Evolutionary conservation across 768 basidiomycete genomes (phyloP), one percentile per base, ranked within the genome.

Genomic region (Phlebiopsis flavidoalba): DNA sequence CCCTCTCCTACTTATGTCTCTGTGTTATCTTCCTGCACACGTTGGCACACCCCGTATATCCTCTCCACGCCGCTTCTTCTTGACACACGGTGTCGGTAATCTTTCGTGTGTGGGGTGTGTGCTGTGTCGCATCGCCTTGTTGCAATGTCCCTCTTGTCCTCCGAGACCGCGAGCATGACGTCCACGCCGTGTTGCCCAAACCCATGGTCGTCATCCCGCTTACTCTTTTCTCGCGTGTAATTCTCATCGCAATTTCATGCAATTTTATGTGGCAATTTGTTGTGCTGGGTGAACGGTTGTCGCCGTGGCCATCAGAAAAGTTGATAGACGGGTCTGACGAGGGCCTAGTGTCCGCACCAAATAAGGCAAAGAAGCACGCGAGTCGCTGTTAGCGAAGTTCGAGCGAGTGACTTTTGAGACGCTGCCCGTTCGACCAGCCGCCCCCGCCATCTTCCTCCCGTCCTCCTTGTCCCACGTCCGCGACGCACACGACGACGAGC

Each of bases 281-380:
- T 33, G 52, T 14, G 17, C 24, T 45, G 54, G 22, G 40, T 56
- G 56, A 57, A 31, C 31, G 14, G 10, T 48, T 57, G 24, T 22
- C 56, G 12, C 47, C 46, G 24, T 26, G 22, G 40, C 53, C 53
- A 60, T 60, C 54, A 55, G 54, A 55, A 55, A 53, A 53, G 52
- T 33, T 36, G 52, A 53, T 36, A 53, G 52, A 36, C 52, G 52
- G 33, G 33, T 31, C 26, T 31, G 26, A 31, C 26, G 26, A 31
- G 26, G 26, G 26, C 33, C 55, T 24, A 31, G 53, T 12, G 37
- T 26, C 17, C 17, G 14, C 57, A 8, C 60, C 60, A 43, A 50
- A 62, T 45, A 46, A 45, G 61, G 61, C 15, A 50, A 43, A 50
- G 57, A 58, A 58, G 61, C 58, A 53, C 61, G 37, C 60, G 56